These are phyloP conservation scores for Rhodomyrtus psidioides DNA, from an alignment of 441 rosid species.

Conservation along the genomic window DNA sequence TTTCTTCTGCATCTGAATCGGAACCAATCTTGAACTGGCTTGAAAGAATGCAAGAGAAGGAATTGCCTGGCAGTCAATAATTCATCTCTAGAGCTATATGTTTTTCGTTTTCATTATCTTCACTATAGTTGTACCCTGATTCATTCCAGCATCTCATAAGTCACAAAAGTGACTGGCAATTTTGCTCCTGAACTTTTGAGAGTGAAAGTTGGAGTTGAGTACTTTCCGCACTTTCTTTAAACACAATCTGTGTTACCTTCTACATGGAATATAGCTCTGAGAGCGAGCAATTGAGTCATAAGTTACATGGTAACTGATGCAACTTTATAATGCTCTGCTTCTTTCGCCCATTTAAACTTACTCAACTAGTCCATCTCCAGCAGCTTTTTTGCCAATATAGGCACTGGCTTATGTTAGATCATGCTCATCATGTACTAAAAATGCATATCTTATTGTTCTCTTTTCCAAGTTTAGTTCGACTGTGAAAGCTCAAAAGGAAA, in stretches of 20 bases:
- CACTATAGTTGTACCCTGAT: too few relatives aligned
- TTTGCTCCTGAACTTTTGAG: background rate
- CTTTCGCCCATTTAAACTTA: background rate
- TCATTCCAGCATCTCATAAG: too few relatives aligned
- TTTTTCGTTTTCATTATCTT: too few relatives aligned
- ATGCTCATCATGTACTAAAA: background rate
- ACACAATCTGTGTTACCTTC: background rate
- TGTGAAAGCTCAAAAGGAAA: background rate
- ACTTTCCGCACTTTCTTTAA: background rate
- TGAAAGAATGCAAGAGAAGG: constrained; percentile 16
- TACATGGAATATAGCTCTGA: background rate
- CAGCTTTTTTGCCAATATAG: background rate
- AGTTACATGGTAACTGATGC: background rate
- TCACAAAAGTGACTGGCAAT: too few relatives aligned
- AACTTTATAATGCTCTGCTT: background rate
- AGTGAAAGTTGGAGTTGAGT: background rate
- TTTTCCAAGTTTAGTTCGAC: background rate
- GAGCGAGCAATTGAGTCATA: background rate
- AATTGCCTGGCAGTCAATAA: background rate
- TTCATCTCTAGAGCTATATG: background rate
- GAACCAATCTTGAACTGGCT: constrained; percentile 31
- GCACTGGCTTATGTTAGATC: background rate
- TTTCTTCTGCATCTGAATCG: constrained; percentile 39
- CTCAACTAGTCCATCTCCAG: background rate
- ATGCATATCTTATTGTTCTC: background rate